These are phyloP conservation scores for Scheffersomyces segobiensis DNA, from an alignment of 1,139 yeast genomes.

Conservation along the genomic window DNA sequence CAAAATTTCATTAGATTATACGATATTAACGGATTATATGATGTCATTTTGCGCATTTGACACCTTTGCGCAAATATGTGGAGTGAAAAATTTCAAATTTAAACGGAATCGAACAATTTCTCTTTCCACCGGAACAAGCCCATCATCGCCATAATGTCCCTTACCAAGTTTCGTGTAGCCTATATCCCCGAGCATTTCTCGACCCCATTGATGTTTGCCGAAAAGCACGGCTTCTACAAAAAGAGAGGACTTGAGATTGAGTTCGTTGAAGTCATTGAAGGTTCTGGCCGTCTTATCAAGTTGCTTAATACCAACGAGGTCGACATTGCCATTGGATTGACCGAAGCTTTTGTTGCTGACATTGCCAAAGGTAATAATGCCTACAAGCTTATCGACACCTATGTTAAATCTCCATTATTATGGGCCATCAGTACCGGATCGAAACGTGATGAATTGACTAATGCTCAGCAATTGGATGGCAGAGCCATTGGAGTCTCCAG, in stretches of 20 bases:
- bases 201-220: slow-evolving; percentile 79
- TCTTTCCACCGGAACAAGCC: not conserved
- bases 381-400: slow-evolving; percentile 74
- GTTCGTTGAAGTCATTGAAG: slow-evolving; percentile 77
- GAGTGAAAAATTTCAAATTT: not conserved
- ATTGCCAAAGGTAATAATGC: slow-evolving; percentile 65
- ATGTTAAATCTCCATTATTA: slow-evolving; percentile 80
- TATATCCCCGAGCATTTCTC: slow-evolving; percentile 91
- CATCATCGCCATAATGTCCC: not conserved
- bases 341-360: slow-evolving; percentile 89
- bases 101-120: not conserved
- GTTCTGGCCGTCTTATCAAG: slow-evolving; percentile 84
- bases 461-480: slow-evolving; percentile 57
- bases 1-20: not conserved
- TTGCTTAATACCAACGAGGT: slow-evolving; percentile 63
- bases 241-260: slow-evolving; percentile 52
- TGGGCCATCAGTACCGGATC: slow-evolving; percentile 89
- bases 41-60: not conserved
- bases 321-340: slow-evolving; percentile 81
- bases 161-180: slow-evolving; percentile 55
- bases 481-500: slow-evolving; percentile 78
- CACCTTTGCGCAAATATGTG: not conserved
- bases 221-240: slow-evolving; percentile 53
- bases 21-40: not conserved
- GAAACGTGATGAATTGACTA: slow-evolving; percentile 52